Evolutionary conservation across 139 green algal genomes (phyloP).

Genomic region (Tetraselmis striata): DNA sequence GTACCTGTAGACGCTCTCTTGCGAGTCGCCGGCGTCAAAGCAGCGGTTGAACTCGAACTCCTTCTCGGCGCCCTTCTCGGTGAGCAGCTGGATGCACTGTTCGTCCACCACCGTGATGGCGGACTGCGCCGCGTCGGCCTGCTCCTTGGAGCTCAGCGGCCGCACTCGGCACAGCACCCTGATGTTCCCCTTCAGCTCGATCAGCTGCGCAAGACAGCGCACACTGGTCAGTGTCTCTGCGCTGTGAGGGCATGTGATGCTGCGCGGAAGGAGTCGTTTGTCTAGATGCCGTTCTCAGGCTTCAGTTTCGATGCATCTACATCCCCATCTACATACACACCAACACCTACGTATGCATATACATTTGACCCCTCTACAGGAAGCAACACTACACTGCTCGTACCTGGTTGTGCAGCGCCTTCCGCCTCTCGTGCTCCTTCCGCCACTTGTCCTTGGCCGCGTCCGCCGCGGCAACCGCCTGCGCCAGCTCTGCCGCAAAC

Average conservation of each 20-base stretch:
- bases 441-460: conserved; percentile 1
- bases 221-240: too few relatives aligned
- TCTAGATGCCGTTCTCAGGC: too few relatives aligned
- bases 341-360: too few relatives aligned
- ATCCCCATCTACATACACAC: too few relatives aligned
- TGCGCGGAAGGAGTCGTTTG: too few relatives aligned
- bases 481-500: not conserved
- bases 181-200: conserved; percentile 13
- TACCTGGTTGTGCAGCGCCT: conserved; percentile 10
- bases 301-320: too few relatives aligned
- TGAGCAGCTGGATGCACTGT: not conserved
- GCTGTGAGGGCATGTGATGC: too few relatives aligned
- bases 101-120: conserved; percentile 1
- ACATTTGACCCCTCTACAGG: too few relatives aligned
- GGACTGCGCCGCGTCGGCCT: not conserved
- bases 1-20: conserved; percentile 26
- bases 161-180: conserved; percentile 8
- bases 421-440: conserved; percentile 7
- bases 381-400: not conserved
- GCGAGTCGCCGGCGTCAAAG: conserved; percentile 40
- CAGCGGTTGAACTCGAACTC: conserved; percentile 64
- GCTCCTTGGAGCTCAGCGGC: not conserved
- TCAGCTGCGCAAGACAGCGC: too few relatives aligned
- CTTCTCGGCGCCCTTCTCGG: not conserved
- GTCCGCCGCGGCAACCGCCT: not conserved